phyloP scores from a whole-genome alignment of 371 early-diverging fungal species.

The Actinomucor elegans region DNA sequence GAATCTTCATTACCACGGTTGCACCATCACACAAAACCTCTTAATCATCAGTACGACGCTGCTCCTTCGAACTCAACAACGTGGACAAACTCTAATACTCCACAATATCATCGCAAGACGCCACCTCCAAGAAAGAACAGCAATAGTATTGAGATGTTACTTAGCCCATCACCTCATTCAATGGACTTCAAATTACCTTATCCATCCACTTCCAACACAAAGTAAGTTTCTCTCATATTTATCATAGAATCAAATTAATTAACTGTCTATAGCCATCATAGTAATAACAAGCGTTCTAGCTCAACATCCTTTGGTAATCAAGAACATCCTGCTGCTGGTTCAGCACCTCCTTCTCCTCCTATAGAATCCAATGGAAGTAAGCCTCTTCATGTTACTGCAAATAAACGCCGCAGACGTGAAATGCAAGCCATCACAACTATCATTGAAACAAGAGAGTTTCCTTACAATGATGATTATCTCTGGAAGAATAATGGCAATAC shows the following conservation, averaged over 20 bases:
- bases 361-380: not conserved
- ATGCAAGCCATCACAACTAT: conserved; percentile 58
- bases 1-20: conserved; percentile 9
- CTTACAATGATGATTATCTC: conserved; percentile 47
- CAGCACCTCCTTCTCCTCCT: conserved; percentile 3
- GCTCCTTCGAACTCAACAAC: too few relatives aligned
- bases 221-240: not conserved
- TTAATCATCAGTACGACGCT: not conserved
- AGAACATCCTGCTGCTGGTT: conserved; percentile 9
- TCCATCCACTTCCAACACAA: not conserved
- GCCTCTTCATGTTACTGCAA: not conserved
- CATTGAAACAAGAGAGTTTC: conserved; percentile 51
- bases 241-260: not conserved
- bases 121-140: conserved; percentile 9
- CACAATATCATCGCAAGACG: not conserved
- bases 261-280: not conserved
- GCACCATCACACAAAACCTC: not conserved
- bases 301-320: not conserved
- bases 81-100: not conserved
- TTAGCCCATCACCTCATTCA: conserved; percentile 6
- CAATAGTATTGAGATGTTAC: conserved; percentile 17
- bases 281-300: not conserved
- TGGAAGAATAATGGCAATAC: conserved; percentile 66
- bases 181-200: conserved; percentile 11
- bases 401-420: conserved; percentile 53